Evolutionary conservation across 2,329 filamentous ascomycete species (phyloP).

Genomic region (Cordyceps farinosa): DNA sequence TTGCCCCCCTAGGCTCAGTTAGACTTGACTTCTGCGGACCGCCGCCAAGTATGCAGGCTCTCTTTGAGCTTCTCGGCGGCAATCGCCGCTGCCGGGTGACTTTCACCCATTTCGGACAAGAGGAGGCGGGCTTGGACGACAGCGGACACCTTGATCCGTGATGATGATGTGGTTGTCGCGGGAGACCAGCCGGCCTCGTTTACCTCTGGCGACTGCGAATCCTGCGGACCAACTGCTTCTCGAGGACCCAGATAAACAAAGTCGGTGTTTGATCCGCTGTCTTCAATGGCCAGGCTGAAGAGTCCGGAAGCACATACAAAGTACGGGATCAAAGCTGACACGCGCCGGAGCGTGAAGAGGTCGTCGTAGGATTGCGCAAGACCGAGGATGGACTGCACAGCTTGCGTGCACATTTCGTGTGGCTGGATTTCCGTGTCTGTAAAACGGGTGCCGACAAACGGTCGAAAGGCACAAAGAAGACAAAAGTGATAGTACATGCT

Average conservation of each 20-base stretch:
- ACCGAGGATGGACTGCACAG: conserved; percentile 1
- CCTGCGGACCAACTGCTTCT: neutral
- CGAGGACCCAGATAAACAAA: neutral
- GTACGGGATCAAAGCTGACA: conserved; percentile 19
- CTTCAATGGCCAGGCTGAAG: conserved; percentile 13
- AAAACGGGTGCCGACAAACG: conserved; percentile 3
- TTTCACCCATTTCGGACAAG: conserved; percentile 14
- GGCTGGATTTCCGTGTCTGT: conserved; percentile 9
- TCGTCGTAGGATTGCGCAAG: conserved; percentile 22
- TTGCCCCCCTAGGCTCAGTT: neutral
- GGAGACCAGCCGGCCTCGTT: neutral
- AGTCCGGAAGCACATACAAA: conserved; percentile 21
- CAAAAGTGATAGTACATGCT: conserved; percentile 24
- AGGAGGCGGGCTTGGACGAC: conserved; percentile 14
- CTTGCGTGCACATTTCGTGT: neutral
- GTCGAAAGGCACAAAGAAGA: conserved; percentile 20
- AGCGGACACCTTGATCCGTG: conserved; percentile 8
- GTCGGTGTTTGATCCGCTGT: neutral
- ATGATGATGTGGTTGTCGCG: neutral
- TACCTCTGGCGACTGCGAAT: no score
- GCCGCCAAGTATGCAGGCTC: neutral
- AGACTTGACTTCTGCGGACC: neutral
- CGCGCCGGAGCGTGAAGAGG: conserved; percentile 22
- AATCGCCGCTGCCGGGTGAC: neutral
- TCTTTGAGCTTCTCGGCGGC: neutral